Evolutionary conservation across 31 red algal species (phyloP).

Genomic region (Porphyra umbilicalis): DNA sequence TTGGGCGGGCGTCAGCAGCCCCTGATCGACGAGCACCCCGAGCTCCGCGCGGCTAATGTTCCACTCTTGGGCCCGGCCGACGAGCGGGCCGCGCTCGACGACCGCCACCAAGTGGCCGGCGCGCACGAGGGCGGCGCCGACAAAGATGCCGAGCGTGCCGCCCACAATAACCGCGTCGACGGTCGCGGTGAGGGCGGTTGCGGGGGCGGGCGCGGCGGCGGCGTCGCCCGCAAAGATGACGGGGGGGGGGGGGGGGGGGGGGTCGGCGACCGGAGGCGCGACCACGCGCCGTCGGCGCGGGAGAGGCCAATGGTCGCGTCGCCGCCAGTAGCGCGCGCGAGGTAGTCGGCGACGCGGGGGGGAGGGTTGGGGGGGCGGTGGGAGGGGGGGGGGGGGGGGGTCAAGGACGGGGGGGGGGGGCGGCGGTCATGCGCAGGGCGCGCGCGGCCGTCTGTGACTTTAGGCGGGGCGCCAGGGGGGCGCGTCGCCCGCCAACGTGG

Average conservation of each 20-base stretch:
- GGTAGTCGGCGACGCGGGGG: not conserved
- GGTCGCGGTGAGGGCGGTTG: not conserved
- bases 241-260: not conserved
- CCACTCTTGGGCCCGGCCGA: conserved; percentile 84
- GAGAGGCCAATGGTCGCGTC: not conserved
- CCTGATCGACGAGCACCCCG: conserved; percentile 28
- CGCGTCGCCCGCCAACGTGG: no score
- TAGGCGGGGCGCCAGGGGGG: no score
- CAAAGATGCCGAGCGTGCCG: conserved; percentile 82
- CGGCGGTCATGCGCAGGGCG: no score
- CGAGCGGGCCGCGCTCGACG: conserved; percentile 58
- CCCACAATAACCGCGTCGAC: conserved; percentile 75
- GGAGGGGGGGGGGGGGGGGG: not conserved
- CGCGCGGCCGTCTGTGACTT: no score
- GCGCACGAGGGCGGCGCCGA: conserved; percentile 49
- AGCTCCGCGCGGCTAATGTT: conserved; percentile 74
- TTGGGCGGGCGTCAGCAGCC: conserved; percentile 26
- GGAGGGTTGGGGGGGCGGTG: not conserved
- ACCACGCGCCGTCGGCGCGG: conserved; percentile 16
- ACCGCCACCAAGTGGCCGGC: conserved; percentile 48
- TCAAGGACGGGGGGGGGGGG: not conserved
- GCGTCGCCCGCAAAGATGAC: conserved; percentile 6
- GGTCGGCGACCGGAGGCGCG: not conserved
- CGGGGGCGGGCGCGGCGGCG: not conserved
- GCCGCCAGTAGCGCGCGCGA: not conserved